Evolutionary conservation across 805 yeast genomes (phyloP).

Genomic region (Maudiozyma serrabonitensis): DNA sequence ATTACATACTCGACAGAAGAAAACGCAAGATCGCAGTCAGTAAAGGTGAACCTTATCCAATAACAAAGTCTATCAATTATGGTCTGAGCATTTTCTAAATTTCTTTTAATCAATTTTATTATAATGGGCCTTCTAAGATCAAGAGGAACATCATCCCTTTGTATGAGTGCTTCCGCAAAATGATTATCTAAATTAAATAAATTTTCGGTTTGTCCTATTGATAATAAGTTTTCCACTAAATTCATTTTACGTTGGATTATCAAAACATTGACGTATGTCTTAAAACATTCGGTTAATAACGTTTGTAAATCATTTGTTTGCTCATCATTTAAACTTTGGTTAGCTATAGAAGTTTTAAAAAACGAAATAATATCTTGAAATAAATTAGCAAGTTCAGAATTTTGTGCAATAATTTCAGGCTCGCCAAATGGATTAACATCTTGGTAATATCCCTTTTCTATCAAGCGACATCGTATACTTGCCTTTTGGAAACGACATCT

Average conservation of each 20-base stretch:
- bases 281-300: background rate
- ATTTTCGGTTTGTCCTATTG: background rate
- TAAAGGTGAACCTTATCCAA: slow-evolving; percentile 24
- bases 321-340: background rate
- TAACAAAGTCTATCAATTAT: slow-evolving; percentile 16
- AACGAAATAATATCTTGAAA: background rate
- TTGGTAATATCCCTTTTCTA: background rate
- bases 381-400: background rate
- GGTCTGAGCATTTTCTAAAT: slow-evolving; percentile 8
- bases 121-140: slow-evolving; percentile 13
- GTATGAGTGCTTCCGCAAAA: slow-evolving; percentile 12
- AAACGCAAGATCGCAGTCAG: background rate
- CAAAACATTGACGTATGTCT: background rate
- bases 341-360: background rate
- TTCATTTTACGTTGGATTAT: background rate
- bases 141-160: slow-evolving; percentile 11
- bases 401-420: background rate
- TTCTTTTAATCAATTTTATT: slow-evolving; percentile 15
- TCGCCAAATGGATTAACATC: too few relatives aligned
- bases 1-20: background rate
- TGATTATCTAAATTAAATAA: slow-evolving; percentile 16
- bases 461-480: background rate
- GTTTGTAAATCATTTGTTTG: background rate
- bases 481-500: slow-evolving; percentile 10
- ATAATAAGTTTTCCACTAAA: background rate